Percentiles rank a stretch among this genome's conserved stretches.
Evolutionary conservation across 2,329 filamentous ascomycete genomes (phyloP).

Genomic region (Pochonia chlamydosporia): DNA sequence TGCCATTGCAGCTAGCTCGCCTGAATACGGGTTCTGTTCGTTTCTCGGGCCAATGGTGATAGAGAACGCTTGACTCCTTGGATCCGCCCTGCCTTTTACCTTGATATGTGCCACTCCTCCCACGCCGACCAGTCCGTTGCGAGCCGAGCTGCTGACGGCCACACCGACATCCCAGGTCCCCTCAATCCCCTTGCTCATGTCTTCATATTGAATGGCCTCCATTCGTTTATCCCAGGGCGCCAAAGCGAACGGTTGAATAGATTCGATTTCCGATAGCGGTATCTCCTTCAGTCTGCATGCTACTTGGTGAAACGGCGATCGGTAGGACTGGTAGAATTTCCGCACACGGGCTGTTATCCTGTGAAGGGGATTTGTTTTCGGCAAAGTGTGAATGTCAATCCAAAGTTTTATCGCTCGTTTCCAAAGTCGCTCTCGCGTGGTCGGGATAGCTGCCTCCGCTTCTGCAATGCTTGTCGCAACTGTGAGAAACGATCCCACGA

Average conservation of each 20-base stretch:
- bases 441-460: too few species aligned
- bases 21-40: slow-evolving; percentile 15
- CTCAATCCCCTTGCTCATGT: neutral
- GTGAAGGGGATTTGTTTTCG: slow-evolving; percentile 6
- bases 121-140: slow-evolving; percentile 14
- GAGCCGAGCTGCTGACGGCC: slow-evolving; percentile 14
- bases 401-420: slow-evolving; percentile 6
- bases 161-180: slow-evolving; percentile 5
- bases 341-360: neutral
- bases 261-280: slow-evolving; percentile 6
- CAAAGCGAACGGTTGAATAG: slow-evolving; percentile 8
- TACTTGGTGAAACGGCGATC: slow-evolving; percentile 8
- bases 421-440: too few species aligned
- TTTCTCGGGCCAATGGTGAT: slow-evolving; percentile 13
- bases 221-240: slow-evolving; percentile 6
- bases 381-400: slow-evolving; percentile 6
- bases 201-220: neutral
- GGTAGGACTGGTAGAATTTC: slow-evolving; percentile 4
- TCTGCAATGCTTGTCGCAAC: too few species aligned
- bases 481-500: too few species aligned
- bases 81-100: neutral
- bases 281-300: slow-evolving; percentile 1
- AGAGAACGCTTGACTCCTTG: slow-evolving; percentile 11
- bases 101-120: slow-evolving; percentile 8
- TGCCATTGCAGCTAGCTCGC: slow-evolving; percentile 12